A percentile compares a stretch with the other conserved stretches of the same genome.
Evolutionary conservation across 2,329 filamentous ascomycete genomes (phyloP).

Genomic region (Fusarium oligoseptatum): DNA sequence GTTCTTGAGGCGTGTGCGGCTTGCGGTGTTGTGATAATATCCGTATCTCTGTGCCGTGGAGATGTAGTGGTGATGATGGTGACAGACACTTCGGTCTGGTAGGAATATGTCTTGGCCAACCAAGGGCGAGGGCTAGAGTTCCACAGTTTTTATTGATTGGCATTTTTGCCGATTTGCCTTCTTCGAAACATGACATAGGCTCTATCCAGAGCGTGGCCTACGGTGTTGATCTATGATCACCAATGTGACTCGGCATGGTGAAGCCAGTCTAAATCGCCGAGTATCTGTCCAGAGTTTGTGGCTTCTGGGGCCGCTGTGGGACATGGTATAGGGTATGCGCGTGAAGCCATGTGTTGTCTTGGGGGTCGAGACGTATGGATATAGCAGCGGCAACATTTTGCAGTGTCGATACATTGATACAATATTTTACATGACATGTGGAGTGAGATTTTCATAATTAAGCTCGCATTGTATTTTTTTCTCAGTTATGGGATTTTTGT

Average conservation of each 20-base stretch:
- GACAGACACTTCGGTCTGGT: background rate
- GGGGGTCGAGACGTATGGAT: background rate
- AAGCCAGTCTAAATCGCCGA: background rate
- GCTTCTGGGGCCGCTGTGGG: background rate
- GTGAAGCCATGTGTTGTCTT: background rate
- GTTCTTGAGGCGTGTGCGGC: background rate
- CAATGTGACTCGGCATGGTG: background rate
- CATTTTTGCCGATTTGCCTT: background rate
- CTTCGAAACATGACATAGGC: background rate
- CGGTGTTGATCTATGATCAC: background rate
- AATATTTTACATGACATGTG: background rate
- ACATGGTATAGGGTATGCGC: background rate
- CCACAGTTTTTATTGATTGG: constrained; percentile 26
- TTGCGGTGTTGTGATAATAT: background rate
- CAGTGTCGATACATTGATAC: background rate
- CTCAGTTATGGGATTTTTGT: background rate
- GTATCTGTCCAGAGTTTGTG: background rate
- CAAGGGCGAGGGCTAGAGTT: constrained; percentile 16
- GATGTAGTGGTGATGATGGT: background rate
- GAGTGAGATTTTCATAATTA: background rate
- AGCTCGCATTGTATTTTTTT: background rate
- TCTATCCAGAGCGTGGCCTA: background rate
- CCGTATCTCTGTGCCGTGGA: background rate
- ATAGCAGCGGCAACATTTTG: background rate
- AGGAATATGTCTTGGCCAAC: constrained; percentile 13